Evolutionary conservation across 208 protist genomes (phyloP), one percentile per base, ranked within the genome.

Genomic region (Leishmania martiniquensis): DNA sequence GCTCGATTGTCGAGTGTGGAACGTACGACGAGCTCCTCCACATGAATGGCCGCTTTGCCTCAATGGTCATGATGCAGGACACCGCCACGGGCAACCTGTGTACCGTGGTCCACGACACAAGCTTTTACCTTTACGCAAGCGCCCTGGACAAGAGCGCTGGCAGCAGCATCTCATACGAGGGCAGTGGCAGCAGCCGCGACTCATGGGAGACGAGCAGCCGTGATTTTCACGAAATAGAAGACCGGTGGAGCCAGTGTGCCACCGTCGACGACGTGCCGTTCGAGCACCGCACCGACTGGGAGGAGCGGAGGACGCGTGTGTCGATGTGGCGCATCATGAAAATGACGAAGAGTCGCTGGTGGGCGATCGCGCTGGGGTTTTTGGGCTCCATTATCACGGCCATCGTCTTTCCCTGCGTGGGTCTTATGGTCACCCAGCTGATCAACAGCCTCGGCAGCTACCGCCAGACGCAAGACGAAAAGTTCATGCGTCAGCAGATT

Each of bases 11-110:
- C 2, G 92, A 96, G 79, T 55, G 49, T 54, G 92, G 92, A 69
- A 91, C 87, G 44, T 94, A 90, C 72, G 84, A 91, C 70, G 87
- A 93, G 77, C 82, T 96, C 37, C 83, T 96, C 42, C 54, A 47
- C 37, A 75, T 84, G 51, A 86, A 90, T 75, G 90, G 92, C 6
- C 77, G 81, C 75, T 96, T 94, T 59, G 85, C 89, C 39, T 78
- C 86, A 17, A 96, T 94, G 92, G 90, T 88, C 34, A 90, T 81
- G 82, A 85, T 84, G 75, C 92, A 96, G 72, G 89, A 82, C 72
- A 69, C 80, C 29, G 32, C 60, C n/a, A 42, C 78, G 45, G 77
- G 68, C 13, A 78, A 76, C 49, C 39, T 78, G 29, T 39, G 66
- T 52, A 84, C 82, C 49, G 74, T 68, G 20, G 81, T 85, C 22